A percentile compares a stretch with the other conserved stretches of the same genome.
Evolutionary conservation across 129 eudicot genomes (phyloP).

Genomic region (Saussurea involucrata): DNA sequence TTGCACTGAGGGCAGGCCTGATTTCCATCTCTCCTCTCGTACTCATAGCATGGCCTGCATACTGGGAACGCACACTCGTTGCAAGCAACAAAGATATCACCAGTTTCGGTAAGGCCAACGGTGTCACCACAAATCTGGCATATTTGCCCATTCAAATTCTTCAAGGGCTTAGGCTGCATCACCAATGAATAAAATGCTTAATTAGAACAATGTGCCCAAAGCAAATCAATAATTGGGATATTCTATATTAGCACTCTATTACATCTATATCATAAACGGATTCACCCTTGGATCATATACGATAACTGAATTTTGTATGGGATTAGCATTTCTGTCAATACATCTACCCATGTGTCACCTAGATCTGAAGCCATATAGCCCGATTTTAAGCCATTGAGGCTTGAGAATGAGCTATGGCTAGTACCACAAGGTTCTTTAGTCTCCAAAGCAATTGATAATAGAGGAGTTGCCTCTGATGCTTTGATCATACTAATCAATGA

Average conservation of each 20-base stretch:
- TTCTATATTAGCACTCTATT: neutral
- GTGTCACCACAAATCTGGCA: conserved; percentile 89
- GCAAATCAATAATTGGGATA: neutral
- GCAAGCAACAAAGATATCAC: conserved; percentile 91
- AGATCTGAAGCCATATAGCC: neutral
- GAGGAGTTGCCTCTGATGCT: neutral
- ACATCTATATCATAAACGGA: neutral
- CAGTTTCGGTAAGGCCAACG: conserved; percentile 44
- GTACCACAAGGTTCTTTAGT: neutral
- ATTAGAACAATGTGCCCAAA: neutral
- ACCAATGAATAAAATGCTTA: conserved; percentile 1
- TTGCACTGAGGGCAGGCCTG: conserved; percentile 91
- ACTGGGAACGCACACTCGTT: conserved; percentile 93
- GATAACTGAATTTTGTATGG: neutral
- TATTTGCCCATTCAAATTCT: conserved; percentile 57
- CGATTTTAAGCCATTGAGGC: neutral
- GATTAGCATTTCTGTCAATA: neutral
- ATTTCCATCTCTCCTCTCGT: conserved; percentile 80
- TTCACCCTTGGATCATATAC: neutral
- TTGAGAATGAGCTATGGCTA: neutral
- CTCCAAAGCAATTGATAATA: neutral
- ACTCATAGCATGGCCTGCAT: conserved; percentile 83
- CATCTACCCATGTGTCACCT: neutral
- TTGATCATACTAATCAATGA: neutral
- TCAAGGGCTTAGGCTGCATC: conserved; percentile 60